Evolutionary conservation across 371 early-diverging fungal genomes (phyloP).

Genomic region (Cladochytrium tenue): DNA sequence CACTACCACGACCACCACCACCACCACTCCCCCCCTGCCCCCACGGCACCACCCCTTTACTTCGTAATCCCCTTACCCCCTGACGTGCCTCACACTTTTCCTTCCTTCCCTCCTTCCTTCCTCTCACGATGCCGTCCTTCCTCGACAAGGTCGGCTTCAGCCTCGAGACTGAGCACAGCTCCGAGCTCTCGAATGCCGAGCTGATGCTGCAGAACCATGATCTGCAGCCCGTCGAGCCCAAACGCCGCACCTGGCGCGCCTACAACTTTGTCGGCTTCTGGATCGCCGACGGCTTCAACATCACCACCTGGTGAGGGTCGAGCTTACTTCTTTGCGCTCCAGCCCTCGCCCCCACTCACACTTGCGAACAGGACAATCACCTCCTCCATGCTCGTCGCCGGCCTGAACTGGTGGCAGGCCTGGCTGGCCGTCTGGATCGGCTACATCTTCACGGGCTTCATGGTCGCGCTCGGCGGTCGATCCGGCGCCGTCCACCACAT

Average conservation of each 20-base stretch:
- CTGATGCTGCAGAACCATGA: not conserved
- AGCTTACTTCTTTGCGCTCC: not conserved
- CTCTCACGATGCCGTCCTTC: too few relatives aligned
- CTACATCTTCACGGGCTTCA: not conserved
- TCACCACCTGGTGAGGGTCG: too few relatives aligned
- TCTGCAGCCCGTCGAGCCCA: not conserved
- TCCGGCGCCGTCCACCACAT: slow-evolving; percentile 16
- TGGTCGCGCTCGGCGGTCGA: slow-evolving; percentile 8
- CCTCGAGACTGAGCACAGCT: not conserved
- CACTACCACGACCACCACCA: too few relatives aligned
- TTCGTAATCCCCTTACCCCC: too few relatives aligned
- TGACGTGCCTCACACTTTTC: too few relatives aligned
- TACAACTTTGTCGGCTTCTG: slow-evolving; percentile 2
- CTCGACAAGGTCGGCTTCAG: not conserved
- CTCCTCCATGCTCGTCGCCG: not conserved
- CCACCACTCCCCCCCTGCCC: too few relatives aligned
- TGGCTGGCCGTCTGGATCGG: slow-evolving; percentile 3
- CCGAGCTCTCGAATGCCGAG: not conserved
- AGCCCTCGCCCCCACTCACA: not conserved
- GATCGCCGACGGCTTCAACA: not conserved
- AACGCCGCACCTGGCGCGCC: not conserved
- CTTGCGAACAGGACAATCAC: not conserved
- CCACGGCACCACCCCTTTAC: too few relatives aligned
- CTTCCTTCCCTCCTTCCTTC: too few relatives aligned
- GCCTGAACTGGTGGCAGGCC: not conserved